Percentiles rank a stretch among this genome's conserved stretches.
Evolutionary conservation across 2,329 filamentous ascomycete species (phyloP).

Genomic region (Trichoderma breve): DNA sequence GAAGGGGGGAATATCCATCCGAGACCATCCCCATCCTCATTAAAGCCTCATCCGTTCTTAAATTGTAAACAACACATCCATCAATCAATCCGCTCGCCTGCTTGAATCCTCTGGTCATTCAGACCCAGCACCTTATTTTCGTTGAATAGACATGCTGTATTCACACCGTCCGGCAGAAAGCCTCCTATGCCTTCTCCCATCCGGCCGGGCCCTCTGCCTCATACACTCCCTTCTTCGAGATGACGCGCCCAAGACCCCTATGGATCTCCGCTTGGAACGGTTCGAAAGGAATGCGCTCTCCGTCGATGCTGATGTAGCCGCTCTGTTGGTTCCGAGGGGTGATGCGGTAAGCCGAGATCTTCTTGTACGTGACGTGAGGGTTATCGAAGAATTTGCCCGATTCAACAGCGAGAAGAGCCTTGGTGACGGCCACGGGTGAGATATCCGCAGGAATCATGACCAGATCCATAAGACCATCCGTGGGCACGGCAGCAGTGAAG

Average conservation of each 20-base stretch:
- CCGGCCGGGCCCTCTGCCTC: slow-evolving; percentile 58
- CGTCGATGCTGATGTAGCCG: slow-evolving; percentile 92
- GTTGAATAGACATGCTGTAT: neutral
- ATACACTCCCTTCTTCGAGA: slow-evolving; percentile 73
- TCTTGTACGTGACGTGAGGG: slow-evolving; percentile 73
- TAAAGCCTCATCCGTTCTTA: neutral
- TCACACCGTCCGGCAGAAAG: neutral
- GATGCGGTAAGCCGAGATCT: slow-evolving; percentile 84
- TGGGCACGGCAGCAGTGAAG: slow-evolving; percentile 77
- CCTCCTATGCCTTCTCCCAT: slow-evolving; percentile 43
- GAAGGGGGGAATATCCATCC: neutral
- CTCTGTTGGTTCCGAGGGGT: slow-evolving; percentile 67
- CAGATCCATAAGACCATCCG: slow-evolving; percentile 83
- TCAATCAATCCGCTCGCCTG: neutral
- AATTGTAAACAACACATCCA: neutral
- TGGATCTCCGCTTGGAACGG: slow-evolving; percentile 92
- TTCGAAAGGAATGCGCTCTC: slow-evolving; percentile 81
- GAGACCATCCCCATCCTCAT: neutral
- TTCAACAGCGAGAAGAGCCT: slow-evolving; percentile 70
- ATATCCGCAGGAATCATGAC: slow-evolving; percentile 78
- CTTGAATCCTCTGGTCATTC: neutral
- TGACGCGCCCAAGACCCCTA: slow-evolving; percentile 74
- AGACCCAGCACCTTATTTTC: neutral
- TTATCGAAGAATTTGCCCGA: slow-evolving; percentile 76
- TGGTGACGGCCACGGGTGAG: slow-evolving; percentile 61